Percentiles rank a stretch among this genome's conserved stretches.
Evolutionary conservation across 257 asterid genomes (phyloP).

Genomic region (Rubia yunnanensis): DNA sequence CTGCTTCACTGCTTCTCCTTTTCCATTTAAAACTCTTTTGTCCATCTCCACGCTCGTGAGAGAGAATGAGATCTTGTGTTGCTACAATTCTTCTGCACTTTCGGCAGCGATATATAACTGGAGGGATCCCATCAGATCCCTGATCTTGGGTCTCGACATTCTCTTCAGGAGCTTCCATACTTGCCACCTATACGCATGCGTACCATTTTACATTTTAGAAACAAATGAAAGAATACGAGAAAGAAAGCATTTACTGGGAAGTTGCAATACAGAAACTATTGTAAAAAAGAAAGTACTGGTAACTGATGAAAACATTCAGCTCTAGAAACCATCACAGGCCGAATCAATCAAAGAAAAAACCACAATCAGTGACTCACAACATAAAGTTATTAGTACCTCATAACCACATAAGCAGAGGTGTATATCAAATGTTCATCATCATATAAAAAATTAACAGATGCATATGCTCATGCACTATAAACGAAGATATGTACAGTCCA

Average conservation of each 20-base stretch:
- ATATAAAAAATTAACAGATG: background rate
- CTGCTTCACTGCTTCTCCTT: constrained; percentile 31
- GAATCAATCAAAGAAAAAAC: constrained; percentile 11
- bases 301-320: background rate
- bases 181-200: background rate
- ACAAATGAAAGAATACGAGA: background rate
- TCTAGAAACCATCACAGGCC: background rate
- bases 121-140: constrained; percentile 33
- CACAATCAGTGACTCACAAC: background rate
- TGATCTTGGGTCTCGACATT: constrained; percentile 6
- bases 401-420: background rate
- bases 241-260: background rate
- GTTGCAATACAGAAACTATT: background rate
- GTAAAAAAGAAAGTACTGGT: background rate
- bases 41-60: constrained; percentile 69
- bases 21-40: constrained; percentile 66
- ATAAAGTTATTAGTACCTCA: background rate
- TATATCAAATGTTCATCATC: background rate
- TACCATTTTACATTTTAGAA: background rate
- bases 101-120: constrained; percentile 74
- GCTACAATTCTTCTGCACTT: constrained; percentile 92
- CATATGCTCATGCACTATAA: background rate
- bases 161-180: constrained; percentile 18
- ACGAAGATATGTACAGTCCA: constrained; percentile 4
- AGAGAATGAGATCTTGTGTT: constrained; percentile 48